Conservation (phyloP, 805 yeast species). For the Vanderwaltozyma tropicalis region DNA sequence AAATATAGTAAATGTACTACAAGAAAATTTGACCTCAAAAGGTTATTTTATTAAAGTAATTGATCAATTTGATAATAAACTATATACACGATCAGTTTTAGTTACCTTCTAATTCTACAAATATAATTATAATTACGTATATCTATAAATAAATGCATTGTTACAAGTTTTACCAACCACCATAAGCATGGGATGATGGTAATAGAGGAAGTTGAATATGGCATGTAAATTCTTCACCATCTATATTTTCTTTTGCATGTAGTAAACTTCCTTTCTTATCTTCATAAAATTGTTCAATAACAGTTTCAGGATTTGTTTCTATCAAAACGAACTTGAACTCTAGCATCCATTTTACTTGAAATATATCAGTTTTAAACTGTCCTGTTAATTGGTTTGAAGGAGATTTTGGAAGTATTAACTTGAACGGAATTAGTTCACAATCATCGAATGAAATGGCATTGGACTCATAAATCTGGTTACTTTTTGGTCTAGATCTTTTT, state of each 20-base stretch:
- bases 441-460: slow-evolving; percentile 27
- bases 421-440: slow-evolving; percentile 19
- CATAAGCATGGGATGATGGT: slow-evolving; percentile 38
- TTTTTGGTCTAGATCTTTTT: slow-evolving; percentile 9
- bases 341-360: slow-evolving; percentile 32
- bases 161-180: slow-evolving; percentile 33
- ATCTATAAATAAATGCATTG: too few species aligned
- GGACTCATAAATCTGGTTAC: slow-evolving; percentile 20
- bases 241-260: slow-evolving; percentile 27
- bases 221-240: slow-evolving; percentile 34
- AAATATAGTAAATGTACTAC: too few species aligned
- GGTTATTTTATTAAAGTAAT: too few species aligned
- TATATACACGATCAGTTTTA: not conserved
- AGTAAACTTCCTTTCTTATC: slow-evolving; percentile 30
- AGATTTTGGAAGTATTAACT: slow-evolving; percentile 24
- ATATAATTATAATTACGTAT: too few species aligned
- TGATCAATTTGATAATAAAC: too few species aligned
- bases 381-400: slow-evolving; percentile 29
- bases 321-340: slow-evolving; percentile 30
- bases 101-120: too few species aligned
- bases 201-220: slow-evolving; percentile 36
- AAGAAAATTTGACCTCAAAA: too few species aligned
- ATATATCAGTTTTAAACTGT: slow-evolving; percentile 33
- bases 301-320: slow-evolving; percentile 10
- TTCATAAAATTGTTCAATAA: slow-evolving; percentile 22